A percentile compares a stretch with the other conserved stretches of the same genome.
These are phyloP conservation scores for Olyra latifolia DNA, from an alignment of 176 grass and related monocot genomes.

Conservation along the genomic window DNA sequence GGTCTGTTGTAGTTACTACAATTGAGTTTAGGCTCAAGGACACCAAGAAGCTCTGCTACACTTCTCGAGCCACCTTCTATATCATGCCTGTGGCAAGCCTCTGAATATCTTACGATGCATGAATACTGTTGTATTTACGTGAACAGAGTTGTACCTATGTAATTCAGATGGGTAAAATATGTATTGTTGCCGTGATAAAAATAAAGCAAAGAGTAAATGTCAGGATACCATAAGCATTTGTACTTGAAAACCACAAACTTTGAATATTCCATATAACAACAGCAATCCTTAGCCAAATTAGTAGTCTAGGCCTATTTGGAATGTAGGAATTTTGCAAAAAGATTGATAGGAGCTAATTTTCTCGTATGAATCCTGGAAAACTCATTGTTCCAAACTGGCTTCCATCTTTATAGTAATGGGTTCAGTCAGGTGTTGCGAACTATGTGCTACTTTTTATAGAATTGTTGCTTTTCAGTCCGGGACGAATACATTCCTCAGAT, in stretches of 20 bases:
- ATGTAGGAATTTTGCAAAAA: too few species aligned
- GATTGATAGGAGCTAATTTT: too few species aligned
- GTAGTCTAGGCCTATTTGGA: too few species aligned
- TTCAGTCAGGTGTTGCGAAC: background rate
- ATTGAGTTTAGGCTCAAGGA: conserved; percentile 45
- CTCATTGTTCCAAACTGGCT: too few species aligned
- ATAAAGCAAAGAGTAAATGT: background rate
- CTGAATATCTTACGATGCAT: background rate
- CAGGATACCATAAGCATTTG: background rate
- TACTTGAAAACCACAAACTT: background rate
- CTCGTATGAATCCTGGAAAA: too few species aligned
- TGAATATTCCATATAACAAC: background rate
- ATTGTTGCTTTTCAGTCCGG: background rate
- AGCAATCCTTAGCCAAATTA: too few species aligned
- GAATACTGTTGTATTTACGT: background rate
- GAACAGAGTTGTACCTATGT: background rate
- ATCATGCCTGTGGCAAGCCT: conserved; percentile 44
- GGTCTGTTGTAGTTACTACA: conserved; percentile 46
- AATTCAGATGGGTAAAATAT: background rate
- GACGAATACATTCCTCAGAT: too few species aligned
- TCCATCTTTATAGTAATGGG: background rate
- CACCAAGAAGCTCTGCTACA: conserved; percentile 46
- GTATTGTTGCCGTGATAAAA: background rate
- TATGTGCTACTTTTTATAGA: background rate
- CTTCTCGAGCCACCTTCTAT: conserved; percentile 47